Evolutionary conservation across 2,329 filamentous ascomycete species (phyloP), one percentile per base, ranked within the genome.

Genomic region (Hawksworthiomyces lignivorus): DNA sequence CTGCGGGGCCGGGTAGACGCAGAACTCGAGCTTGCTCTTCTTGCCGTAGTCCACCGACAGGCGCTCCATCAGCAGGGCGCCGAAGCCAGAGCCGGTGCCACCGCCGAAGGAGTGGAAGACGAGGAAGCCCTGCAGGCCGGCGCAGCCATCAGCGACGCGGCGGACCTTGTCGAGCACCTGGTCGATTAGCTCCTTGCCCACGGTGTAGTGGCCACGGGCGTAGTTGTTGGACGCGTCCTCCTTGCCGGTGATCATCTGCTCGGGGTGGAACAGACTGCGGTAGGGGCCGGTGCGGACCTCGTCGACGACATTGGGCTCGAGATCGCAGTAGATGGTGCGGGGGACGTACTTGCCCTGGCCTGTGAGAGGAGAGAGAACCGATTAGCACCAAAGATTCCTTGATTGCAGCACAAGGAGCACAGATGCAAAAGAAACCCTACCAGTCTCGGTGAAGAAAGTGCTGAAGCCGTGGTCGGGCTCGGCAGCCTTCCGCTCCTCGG

Each of bases 171-270:
- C 92, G 56, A 97, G 75, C 50, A 97, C 92, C 66, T 89, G 83
- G 68, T 98, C 92, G 58, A 97, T 96, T 68, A 98, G 81, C 77
- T 98, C 92, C 80, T 97, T 97, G 66, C 92, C 92, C 58, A 97
- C 89, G 51, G 92, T 98, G 80, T 98, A 98, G 77, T 98, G 92
- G 56, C 92, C 92, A 79, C 92, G 90, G 58, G 92, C 92, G 64
- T 97, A 97, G 83, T 98, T 98, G 85, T 98, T 98, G 56, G 90
- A 96, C 55, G 92, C 92, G 82, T 97, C 92, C 79, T 97, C 92
- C 83, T 97, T 97, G 72, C 92, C 92, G 53, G 87, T 95, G 70
- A 98, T 96, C 90, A 98, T 95, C 73, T 94, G 85, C 73, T 97
- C 92, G 47, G 92, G 92, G 76, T 97, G 92, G 82, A 97, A 97